phyloP scores from a whole-genome alignment of 495 filamentous ascomycete genomes.

The Lichenothelia convexa region DNA sequence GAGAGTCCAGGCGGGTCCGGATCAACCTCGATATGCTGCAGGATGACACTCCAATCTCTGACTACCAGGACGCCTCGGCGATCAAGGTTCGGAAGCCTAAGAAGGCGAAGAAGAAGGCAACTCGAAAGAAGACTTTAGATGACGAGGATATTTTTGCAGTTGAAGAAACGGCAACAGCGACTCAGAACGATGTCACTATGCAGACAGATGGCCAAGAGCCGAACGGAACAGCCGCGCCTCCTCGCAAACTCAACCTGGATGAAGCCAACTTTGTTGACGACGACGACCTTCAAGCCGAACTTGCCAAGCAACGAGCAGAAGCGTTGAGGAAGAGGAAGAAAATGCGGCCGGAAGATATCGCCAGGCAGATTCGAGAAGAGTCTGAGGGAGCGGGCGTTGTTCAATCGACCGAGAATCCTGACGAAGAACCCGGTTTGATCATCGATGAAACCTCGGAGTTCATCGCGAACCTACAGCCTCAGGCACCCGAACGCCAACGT shows the following conservation, averaged over 20 bases:
- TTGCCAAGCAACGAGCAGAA: constrained; percentile 59
- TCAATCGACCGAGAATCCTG: constrained; percentile 29
- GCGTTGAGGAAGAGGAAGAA: constrained; percentile 85
- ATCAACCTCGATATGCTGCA: constrained; percentile 58
- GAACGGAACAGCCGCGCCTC: constrained; percentile 17
- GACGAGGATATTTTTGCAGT: constrained; percentile 53
- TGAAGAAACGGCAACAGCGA: constrained; percentile 22
- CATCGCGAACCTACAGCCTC: constrained; percentile 61
- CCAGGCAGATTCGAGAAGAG: constrained; percentile 63
- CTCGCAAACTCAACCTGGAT: constrained; percentile 43
- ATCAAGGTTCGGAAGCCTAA: constrained; percentile 86
- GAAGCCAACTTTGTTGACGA: constrained; percentile 69
- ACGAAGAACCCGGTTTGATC: constrained; percentile 54
- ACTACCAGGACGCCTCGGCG: constrained; percentile 73
- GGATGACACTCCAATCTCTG: constrained; percentile 52
- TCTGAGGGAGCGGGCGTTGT: constrained; percentile 30
- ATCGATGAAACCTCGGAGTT: constrained; percentile 95
- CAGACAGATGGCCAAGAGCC: constrained; percentile 44
- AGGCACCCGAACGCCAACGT: constrained; percentile 41
- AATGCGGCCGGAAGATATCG: constrained; percentile 66
- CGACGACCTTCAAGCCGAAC: constrained; percentile 73
- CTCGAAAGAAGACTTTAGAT: constrained; percentile 45
- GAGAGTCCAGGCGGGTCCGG: constrained; percentile 43
- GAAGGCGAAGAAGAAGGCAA: constrained; percentile 72
- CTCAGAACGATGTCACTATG: constrained; percentile 40